Conservation (phyloP, 306 rosid genomes). For the Lathyrus tuberosus region DNA sequence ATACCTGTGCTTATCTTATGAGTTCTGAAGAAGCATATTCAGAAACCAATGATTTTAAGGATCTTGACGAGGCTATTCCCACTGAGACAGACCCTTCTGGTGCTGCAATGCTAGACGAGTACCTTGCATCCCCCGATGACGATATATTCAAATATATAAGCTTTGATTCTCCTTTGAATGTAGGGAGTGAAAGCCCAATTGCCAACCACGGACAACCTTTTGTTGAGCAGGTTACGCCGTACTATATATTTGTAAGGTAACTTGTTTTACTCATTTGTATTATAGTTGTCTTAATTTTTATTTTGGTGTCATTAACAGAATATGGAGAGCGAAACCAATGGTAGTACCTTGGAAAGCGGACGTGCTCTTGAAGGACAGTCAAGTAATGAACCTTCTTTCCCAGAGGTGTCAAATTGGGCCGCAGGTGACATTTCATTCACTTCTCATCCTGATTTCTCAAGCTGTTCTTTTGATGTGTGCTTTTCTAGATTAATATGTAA, state of each 20-base stretch:
- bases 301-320: slow-evolving; percentile 45
- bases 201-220: slow-evolving; percentile 38
- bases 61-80: slow-evolving; percentile 45
- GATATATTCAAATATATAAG: slow-evolving; percentile 51
- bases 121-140: slow-evolving; percentile 56
- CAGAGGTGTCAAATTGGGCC: slow-evolving; percentile 43
- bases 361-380: slow-evolving; percentile 46
- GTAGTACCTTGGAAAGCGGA: slow-evolving; percentile 29
- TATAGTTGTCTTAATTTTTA: slow-evolving; percentile 11
- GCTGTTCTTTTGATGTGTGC: slow-evolving; percentile 3
- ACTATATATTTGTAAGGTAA: not conserved
- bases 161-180: slow-evolving; percentile 55
- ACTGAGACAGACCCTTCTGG: slow-evolving; percentile 45
- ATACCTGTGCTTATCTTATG: slow-evolving; percentile 40
- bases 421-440: slow-evolving; percentile 52
- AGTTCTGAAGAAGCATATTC: slow-evolving; percentile 53
- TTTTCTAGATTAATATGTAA: slow-evolving; percentile 14
- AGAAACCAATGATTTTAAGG: slow-evolving; percentile 69
- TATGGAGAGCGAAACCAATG: slow-evolving; percentile 48
- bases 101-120: slow-evolving; percentile 64
- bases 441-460: slow-evolving; percentile 3
- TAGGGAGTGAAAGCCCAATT: slow-evolving; percentile 43
- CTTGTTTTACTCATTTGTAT: slow-evolving; percentile 16
- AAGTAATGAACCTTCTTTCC: slow-evolving; percentile 48
- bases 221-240: slow-evolving; percentile 52